A percentile compares a stretch with the other conserved stretches of the same genome.
Conservation (phyloP, 2,329 filamentous ascomycete species). For the Pseudocercospora pini-densiflorae region DNA sequence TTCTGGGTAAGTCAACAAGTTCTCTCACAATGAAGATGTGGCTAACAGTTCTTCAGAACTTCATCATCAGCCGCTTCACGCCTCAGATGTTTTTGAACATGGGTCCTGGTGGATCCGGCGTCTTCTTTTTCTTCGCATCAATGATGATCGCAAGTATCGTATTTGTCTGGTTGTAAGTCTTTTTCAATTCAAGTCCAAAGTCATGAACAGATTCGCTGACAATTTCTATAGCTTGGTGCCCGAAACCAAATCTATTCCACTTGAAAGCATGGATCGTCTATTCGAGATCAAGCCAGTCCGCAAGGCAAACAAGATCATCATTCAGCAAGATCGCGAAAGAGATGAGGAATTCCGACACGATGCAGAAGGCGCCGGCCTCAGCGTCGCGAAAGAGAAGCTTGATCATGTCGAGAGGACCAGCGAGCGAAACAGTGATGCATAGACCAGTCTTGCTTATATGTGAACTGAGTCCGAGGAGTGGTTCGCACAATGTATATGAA, state of each 20-base stretch:
- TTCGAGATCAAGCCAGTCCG: slow-evolving; percentile 50
- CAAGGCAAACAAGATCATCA: slow-evolving; percentile 47
- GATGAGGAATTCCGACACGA: slow-evolving; percentile 50
- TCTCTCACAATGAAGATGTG: not conserved
- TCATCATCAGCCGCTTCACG: slow-evolving; percentile 70
- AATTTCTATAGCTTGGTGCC: slow-evolving; percentile 35
- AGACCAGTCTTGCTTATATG: not conserved
- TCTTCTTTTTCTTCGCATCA: slow-evolving; percentile 53
- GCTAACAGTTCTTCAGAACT: slow-evolving; percentile 64
- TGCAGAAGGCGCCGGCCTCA: slow-evolving; percentile 43
- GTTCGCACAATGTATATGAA: too few species aligned
- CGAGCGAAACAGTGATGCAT: slow-evolving; percentile 26
- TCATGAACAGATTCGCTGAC: not conserved
- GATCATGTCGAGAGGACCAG: slow-evolving; percentile 36
- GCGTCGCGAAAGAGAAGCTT: slow-evolving; percentile 44
- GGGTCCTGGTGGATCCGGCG: slow-evolving; percentile 45
- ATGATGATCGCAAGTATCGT: slow-evolving; percentile 51
- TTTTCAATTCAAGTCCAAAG: not conserved
- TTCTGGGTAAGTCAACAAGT: slow-evolving; percentile 50
- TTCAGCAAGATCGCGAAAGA: slow-evolving; percentile 43
- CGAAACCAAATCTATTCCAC: slow-evolving; percentile 50
- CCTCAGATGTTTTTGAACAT: slow-evolving; percentile 62
- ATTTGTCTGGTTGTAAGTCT: slow-evolving; percentile 48
- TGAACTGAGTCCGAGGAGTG: not conserved
- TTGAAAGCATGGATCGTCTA: slow-evolving; percentile 53